Evolutionary conservation across 441 rosid genomes (phyloP).

Genomic region (Jatropha podagrica): DNA sequence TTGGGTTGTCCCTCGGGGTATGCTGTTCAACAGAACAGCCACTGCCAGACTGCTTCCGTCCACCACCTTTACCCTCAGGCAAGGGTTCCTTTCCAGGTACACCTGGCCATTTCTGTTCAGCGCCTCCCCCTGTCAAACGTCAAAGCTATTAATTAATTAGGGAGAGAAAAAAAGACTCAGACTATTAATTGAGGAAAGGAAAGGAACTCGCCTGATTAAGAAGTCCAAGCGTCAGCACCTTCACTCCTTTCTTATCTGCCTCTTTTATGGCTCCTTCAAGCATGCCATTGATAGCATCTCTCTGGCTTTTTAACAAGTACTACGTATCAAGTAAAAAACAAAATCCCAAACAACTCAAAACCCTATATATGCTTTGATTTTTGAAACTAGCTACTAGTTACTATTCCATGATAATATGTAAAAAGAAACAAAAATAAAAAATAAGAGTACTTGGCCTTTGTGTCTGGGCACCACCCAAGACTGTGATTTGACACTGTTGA

Average conservation of each 20-base stretch:
- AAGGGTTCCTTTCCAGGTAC: background rate
- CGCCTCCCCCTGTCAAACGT: background rate
- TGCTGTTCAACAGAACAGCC: background rate
- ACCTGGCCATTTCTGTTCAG: background rate
- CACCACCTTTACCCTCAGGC: background rate
- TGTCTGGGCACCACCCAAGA: background rate
- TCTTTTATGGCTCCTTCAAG: conserved; percentile 54
- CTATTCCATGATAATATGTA: no score
- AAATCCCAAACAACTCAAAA: background rate
- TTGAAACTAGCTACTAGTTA: no score
- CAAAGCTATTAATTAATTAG: no score
- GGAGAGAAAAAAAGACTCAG: no score
- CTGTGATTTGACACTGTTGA: background rate
- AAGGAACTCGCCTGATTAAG: conserved; percentile 51
- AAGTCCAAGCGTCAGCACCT: conserved; percentile 55
- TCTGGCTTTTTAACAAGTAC: conserved; percentile 20
- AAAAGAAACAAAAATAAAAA: background rate
- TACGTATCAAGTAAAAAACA: background rate
- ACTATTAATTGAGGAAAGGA: no score
- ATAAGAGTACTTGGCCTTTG: background rate
- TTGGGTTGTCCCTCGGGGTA: background rate
- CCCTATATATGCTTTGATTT: background rate
- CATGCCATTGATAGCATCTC: conserved; percentile 35
- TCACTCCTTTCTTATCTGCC: conserved; percentile 51
- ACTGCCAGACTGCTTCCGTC: conserved; percentile 6